A percentile compares a stretch with the other conserved stretches of the same genome.
Evolutionary conservation across 257 asterid genomes (phyloP).

Genomic region (Plantago ovata): DNA sequence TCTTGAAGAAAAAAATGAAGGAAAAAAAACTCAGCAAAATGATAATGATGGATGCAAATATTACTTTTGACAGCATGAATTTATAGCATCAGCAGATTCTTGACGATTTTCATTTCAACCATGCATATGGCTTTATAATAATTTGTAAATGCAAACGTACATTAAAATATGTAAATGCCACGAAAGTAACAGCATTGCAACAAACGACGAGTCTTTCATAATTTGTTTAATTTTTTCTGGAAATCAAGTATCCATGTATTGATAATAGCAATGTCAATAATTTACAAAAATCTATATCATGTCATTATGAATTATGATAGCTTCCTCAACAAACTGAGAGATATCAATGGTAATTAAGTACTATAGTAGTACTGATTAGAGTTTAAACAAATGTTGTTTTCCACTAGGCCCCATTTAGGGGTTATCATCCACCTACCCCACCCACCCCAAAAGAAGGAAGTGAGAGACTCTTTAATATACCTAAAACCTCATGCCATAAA

Average conservation of each 20-base stretch:
- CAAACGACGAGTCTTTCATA: background rate
- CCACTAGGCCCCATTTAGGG: too few relatives aligned
- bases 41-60: background rate
- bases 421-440: background rate
- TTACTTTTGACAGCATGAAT: background rate
- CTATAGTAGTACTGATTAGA: background rate
- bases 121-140: too few relatives aligned
- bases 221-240: background rate
- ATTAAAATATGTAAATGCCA: background rate
- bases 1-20: background rate
- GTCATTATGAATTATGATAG: too few relatives aligned
- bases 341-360: background rate
- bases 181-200: background rate
- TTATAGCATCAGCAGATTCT: slow-evolving; percentile 10
- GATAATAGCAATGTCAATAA: too few relatives aligned
- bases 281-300: too few relatives aligned
- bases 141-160: too few relatives aligned
- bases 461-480: slow-evolving; percentile 16
- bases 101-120: background rate
- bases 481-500: slow-evolving; percentile 26
- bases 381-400: slow-evolving; percentile 3
- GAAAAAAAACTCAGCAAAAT: slow-evolving; percentile 4
- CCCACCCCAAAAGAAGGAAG: background rate
- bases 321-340: too few relatives aligned
- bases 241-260: background rate